Conservation (phyloP, 495 filamentous ascomycete species). For the Tetracladium marchalianum region DNA sequence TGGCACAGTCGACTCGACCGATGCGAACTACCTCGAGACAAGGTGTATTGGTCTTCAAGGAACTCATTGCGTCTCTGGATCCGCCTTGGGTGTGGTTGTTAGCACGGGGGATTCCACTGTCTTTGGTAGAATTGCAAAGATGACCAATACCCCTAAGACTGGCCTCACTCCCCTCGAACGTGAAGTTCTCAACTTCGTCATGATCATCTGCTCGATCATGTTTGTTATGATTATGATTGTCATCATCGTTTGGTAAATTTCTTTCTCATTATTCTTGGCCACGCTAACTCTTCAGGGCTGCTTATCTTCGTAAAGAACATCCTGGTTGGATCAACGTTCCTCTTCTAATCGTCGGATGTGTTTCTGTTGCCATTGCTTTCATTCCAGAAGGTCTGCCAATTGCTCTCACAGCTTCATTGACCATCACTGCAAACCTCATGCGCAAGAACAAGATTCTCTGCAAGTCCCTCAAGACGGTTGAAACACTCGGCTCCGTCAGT, state of each 20-base stretch:
- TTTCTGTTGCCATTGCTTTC: conserved; percentile 61
- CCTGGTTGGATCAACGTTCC: conserved; percentile 58
- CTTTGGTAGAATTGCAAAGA: conserved; percentile 48
- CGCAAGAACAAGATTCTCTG: conserved; percentile 26
- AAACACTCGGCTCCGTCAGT: conserved; percentile 57
- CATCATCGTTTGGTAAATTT: conserved; percentile 32
- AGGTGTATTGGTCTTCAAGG: conserved; percentile 65
- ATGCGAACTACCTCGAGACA: conserved; percentile 66
- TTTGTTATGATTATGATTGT: conserved; percentile 43
- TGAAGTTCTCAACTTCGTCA: conserved; percentile 58
- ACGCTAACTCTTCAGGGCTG: conserved; percentile 34
- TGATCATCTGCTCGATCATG: conserved; percentile 50
- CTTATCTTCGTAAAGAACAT: conserved; percentile 51
- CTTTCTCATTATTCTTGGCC: background rate
- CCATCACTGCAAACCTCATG: conserved; percentile 29
- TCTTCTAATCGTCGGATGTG: conserved; percentile 54
- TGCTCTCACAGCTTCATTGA: conserved; percentile 49
- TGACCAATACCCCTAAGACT: conserved; percentile 50
- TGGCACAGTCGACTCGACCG: conserved; percentile 49
- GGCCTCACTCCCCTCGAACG: conserved; percentile 56
- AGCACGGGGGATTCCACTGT: conserved; percentile 29
- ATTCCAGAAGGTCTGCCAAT: conserved; percentile 66
- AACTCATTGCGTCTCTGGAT: conserved; percentile 57
- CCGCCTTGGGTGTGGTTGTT: conserved; percentile 53
- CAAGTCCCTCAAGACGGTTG: conserved; percentile 34